Percentiles rank a stretch among this genome's conserved stretches.
Evolutionary conservation across 108 stramenopile species (phyloP).

Genomic region (Skeletonema marinoi): DNA sequence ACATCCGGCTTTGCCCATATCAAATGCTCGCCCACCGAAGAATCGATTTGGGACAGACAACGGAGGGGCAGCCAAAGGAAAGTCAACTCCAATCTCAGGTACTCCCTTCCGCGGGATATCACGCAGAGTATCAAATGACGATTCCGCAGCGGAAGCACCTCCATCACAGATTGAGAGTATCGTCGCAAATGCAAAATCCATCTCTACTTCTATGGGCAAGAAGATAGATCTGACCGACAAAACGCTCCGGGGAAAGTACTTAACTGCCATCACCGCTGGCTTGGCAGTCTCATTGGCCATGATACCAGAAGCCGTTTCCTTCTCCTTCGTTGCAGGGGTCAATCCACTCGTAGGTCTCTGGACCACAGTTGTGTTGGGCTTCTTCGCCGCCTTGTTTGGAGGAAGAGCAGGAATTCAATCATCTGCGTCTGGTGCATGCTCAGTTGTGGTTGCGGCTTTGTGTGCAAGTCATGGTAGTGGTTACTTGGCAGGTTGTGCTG

Average conservation of each 20-base stretch:
- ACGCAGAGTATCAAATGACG: neutral
- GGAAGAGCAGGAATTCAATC: conserved; percentile 83
- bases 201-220: conserved; percentile 10
- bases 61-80: neutral
- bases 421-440: conserved; percentile 84
- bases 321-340: conserved; percentile 75
- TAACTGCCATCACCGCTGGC: conserved; percentile 58
- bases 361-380: conserved; percentile 86
- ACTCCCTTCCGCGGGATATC: conserved; percentile 12
- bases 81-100: conserved; percentile 10
- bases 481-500: conserved; percentile 78
- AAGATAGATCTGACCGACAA: conserved; percentile 15
- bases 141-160: conserved; percentile 9
- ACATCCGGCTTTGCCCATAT: conserved; percentile 19
- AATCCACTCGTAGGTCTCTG: conserved; percentile 81
- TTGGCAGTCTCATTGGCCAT: conserved; percentile 73
- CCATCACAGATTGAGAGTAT: conserved; percentile 52
- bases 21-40: conserved; percentile 18
- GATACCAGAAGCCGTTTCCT: conserved; percentile 81
- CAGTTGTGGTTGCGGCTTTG: conserved; percentile 79
- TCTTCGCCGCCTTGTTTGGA: conserved; percentile 81
- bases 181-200: conserved; percentile 46
- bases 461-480: conserved; percentile 74
- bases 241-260: neutral
- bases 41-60: neutral